A percentile compares a stretch with the other conserved stretches of the same genome.
These are phyloP conservation scores for Epichloe amarillans DNA, from an alignment of 2,329 filamentous ascomycete genomes.

Conservation along the genomic window DNA sequence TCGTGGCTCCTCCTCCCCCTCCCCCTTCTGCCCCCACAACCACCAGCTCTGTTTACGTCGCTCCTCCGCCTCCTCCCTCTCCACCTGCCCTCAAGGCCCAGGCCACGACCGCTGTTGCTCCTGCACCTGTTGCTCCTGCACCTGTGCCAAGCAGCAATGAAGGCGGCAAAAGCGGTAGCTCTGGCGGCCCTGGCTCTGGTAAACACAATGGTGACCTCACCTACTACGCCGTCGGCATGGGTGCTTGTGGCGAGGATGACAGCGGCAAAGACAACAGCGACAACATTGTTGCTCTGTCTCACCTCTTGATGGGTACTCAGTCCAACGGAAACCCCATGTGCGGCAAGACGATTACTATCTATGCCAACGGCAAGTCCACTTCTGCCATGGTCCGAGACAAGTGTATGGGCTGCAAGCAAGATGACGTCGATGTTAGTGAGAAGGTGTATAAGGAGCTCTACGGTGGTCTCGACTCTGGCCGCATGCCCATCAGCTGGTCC, in stretches of 20 bases:
- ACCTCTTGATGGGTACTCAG: slow-evolving; percentile 45
- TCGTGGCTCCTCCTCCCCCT: slow-evolving; percentile 8
- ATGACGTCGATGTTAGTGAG: slow-evolving; percentile 47
- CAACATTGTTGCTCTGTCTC: slow-evolving; percentile 56
- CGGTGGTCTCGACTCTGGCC: slow-evolving; percentile 30
- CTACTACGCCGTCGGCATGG: slow-evolving; percentile 57
- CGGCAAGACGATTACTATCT: slow-evolving; percentile 53
- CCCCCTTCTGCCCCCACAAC: slow-evolving; percentile 6
- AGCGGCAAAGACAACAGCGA: slow-evolving; percentile 38
- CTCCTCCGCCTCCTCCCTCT: slow-evolving; percentile 5
- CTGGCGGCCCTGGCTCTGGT: slow-evolving; percentile 11
- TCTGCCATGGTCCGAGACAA: slow-evolving; percentile 56
- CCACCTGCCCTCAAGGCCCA: slow-evolving; percentile 5
- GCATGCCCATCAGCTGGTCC: slow-evolving; percentile 29
- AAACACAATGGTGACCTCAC: slow-evolving; percentile 52
- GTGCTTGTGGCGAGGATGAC: slow-evolving; percentile 54
- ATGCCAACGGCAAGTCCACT: slow-evolving; percentile 41
- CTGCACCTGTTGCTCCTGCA: slow-evolving; percentile 8
- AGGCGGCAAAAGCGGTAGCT: slow-evolving; percentile 6
- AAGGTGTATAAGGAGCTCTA: slow-evolving; percentile 42
- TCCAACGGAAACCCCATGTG: slow-evolving; percentile 62
- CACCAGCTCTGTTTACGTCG: slow-evolving; percentile 6
- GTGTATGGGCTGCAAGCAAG: slow-evolving; percentile 52
- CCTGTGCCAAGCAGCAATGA: slow-evolving; percentile 2
- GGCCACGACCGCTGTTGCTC: slow-evolving; percentile 6